A percentile compares a stretch with the other conserved stretches of the same genome.
phyloP scores from a whole-genome alignment of 768 basidiomycete genomes.

The Flagelloscypha sp. region DNA sequence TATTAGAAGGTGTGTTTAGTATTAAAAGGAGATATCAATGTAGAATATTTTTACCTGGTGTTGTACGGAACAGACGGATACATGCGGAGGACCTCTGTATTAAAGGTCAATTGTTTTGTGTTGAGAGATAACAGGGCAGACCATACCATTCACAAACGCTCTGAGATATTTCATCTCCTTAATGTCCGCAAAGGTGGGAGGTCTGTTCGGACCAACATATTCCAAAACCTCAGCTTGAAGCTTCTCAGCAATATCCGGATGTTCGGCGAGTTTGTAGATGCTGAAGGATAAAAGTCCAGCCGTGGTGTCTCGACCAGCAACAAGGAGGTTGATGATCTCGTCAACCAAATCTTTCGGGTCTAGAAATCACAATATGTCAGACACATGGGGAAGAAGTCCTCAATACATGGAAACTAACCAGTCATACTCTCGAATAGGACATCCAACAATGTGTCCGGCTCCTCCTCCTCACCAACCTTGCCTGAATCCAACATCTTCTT shows the following conservation, averaged over 20 bases:
- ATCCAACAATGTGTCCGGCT: no score
- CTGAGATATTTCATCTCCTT: slow-evolving; percentile 37
- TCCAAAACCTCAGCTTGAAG: slow-evolving; percentile 35
- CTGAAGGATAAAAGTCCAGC: slow-evolving; percentile 32
- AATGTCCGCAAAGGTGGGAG: slow-evolving; percentile 37
- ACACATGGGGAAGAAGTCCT: neutral
- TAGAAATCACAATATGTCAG: neutral
- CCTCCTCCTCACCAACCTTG: no score
- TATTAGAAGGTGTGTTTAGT: no score
- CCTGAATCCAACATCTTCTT: slow-evolving; percentile 1
- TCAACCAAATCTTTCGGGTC: slow-evolving; percentile 16
- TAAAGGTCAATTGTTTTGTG: no score
- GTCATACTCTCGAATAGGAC: no score
- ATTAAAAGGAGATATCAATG: neutral
- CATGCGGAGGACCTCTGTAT: slow-evolving; percentile 24
- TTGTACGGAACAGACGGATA: slow-evolving; percentile 18
- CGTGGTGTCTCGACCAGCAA: slow-evolving; percentile 28
- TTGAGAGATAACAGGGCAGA: no score
- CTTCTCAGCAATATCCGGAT: slow-evolving; percentile 30
- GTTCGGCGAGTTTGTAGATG: slow-evolving; percentile 34
- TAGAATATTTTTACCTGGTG: neutral
- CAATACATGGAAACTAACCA: neutral
- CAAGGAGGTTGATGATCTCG: slow-evolving; percentile 23
- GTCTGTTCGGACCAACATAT: slow-evolving; percentile 26
- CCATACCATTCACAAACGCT: slow-evolving; percentile 28